Percentiles rank a stretch among this genome's conserved stretches.
These are phyloP conservation scores for Ambrosia trifida DNA, from an alignment of 129 eudicot species.

Conservation along the genomic window DNA sequence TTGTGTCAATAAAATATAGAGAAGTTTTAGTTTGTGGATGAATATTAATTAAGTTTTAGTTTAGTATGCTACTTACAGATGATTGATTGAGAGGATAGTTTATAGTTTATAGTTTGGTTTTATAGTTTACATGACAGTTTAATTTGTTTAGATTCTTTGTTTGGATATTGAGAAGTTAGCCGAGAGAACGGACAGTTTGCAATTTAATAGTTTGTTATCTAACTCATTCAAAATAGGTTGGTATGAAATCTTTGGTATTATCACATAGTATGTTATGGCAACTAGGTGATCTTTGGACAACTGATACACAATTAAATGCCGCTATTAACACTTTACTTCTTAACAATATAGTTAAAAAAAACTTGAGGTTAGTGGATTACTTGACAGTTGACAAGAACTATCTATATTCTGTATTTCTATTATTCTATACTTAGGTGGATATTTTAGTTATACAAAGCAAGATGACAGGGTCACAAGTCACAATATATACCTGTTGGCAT, in stretches of 20 bases:
- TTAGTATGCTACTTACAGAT: neutral
- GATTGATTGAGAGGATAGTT: constrained; percentile 8
- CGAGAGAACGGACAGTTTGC: neutral
- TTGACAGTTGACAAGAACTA: neutral
- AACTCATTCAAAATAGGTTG: neutral
- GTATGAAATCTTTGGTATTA: constrained; percentile 19
- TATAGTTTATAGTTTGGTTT: neutral
- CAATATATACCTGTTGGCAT: constrained; percentile 5
- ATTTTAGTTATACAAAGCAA: constrained; percentile 5
- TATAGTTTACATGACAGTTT: neutral
- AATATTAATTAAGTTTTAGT: neutral
- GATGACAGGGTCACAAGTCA: no score
- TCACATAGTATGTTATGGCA: constrained; percentile 13
- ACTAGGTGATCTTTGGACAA: constrained; percentile 8
- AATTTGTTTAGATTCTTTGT: constrained; percentile 5
- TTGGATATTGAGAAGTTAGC: constrained; percentile 11
- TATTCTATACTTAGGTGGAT: neutral
- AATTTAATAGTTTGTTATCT: no score
- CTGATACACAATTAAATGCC: neutral
- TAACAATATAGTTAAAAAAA: constrained; percentile 8
- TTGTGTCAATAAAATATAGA: neutral
- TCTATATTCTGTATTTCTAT: no score
- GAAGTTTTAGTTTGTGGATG: constrained; percentile 3
- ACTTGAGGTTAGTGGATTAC: constrained; percentile 2
- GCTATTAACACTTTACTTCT: neutral